These are phyloP conservation scores for Leccinum subspadiceum DNA, from an alignment of 1,284 basidiomycete genomes.

Conservation along the genomic window DNA sequence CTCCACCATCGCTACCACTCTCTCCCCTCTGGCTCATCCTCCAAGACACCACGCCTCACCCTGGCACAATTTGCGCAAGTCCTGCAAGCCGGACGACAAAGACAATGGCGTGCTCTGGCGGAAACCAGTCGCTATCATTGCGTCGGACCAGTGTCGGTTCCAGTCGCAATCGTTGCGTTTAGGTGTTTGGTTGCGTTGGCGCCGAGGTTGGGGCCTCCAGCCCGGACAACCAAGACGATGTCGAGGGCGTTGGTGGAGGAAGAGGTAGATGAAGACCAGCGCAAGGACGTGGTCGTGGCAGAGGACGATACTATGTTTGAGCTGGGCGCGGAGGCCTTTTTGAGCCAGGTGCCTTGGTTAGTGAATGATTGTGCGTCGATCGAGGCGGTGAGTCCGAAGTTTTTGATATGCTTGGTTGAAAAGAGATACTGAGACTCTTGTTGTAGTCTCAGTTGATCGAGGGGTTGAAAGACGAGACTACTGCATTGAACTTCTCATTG, in stretches of 20 bases:
- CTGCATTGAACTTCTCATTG: no score
- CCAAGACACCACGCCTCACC: not conserved
- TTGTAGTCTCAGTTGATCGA: not conserved
- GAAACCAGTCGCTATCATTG: conserved; percentile 17
- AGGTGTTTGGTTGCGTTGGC: conserved; percentile 13
- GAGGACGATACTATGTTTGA: conserved; percentile 12
- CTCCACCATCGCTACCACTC: not conserved
- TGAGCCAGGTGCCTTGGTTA: not conserved
- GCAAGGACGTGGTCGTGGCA: not conserved
- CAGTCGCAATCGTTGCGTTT: conserved; percentile 21
- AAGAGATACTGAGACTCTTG: not conserved
- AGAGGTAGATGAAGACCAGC: not conserved
- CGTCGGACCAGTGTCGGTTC: conserved; percentile 7
- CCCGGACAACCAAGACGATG: no score
- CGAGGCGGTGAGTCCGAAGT: not conserved
- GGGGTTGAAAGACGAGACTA: not conserved
- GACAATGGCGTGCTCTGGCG: conserved; percentile 2
- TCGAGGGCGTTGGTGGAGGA: not conserved
- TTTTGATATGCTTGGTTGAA: not conserved
- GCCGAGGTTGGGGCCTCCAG: not conserved
- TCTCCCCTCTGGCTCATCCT: not conserved
- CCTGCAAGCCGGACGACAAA: not conserved
- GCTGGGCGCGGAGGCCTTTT: not conserved
- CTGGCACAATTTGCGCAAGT: conserved; percentile 5
- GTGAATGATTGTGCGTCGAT: not conserved